Percentiles rank a stretch among this genome's conserved stretches.
phyloP scores from a whole-genome alignment of 208 protist genomes.

The Spongospora subterranea region DNA sequence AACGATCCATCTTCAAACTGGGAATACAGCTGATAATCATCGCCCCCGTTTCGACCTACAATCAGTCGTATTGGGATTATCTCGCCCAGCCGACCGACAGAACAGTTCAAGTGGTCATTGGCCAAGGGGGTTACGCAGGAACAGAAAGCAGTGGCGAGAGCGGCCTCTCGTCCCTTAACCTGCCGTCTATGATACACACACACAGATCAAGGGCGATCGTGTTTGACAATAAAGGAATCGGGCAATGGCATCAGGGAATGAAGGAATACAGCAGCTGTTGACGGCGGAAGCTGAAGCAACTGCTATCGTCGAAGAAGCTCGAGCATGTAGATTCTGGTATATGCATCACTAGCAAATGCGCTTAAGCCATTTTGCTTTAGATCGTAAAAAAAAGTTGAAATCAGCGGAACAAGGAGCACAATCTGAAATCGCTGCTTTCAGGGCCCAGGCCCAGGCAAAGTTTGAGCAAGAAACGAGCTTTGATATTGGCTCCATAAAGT shows the following conservation, averaged over 20 bases:
- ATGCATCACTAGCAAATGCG: background rate
- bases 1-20: too few species aligned
- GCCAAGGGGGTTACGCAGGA: too few species aligned
- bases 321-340: background rate
- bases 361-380: background rate
- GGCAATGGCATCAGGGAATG: slow-evolving; percentile 35
- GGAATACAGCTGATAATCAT: too few species aligned
- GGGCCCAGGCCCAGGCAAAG: background rate
- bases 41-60: too few species aligned
- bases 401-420: slow-evolving; percentile 20
- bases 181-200: too few species aligned
- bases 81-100: too few species aligned
- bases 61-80: too few species aligned
- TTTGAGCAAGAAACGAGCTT: background rate
- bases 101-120: too few species aligned
- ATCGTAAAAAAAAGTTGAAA: slow-evolving; percentile 47
- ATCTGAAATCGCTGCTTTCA: background rate
- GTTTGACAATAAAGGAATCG: background rate
- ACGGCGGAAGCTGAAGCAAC: slow-evolving; percentile 32
- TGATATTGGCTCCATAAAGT: background rate
- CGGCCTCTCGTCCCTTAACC: too few species aligned
- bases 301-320: slow-evolving; percentile 25
- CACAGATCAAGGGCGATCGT: too few species aligned
- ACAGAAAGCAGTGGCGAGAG: too few species aligned
- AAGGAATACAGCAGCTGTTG: slow-evolving; percentile 42